Base-by-base conservation (phyloP, 768 basidiomycete species). In the Tulasnella sp. region DNA sequence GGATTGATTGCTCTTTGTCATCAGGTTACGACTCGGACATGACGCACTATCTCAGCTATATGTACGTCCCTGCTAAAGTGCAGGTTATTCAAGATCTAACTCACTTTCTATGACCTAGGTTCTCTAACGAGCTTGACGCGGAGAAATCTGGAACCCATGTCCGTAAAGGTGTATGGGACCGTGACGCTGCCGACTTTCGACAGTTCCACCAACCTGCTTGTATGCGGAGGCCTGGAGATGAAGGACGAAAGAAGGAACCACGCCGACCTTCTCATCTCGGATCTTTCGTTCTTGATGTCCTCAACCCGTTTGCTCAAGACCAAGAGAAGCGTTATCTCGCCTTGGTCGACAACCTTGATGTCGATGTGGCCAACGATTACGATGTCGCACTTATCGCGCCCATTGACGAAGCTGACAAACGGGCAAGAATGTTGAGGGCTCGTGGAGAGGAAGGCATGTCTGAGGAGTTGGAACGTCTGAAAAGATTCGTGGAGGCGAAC, bases 61-160 rank as follows among this genome's bases (percentile, higher is more conserved):
- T 84, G 84, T 85, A 67, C 76, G 83, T 68, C 7, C 16, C 36
- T 41, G 82, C 74, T 3, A 19, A n/a, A 35, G 47, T 22, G n/a
- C 62, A 22, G 7, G 32, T 26, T 26, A 67, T 69, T n/a, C 4
- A n/a, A 26, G 22, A 62, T 19, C 64, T 59, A 59, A 59, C 8
- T 22, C 26, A 8, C 11, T 11, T 29, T 29, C 32, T 6, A n/a
- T n/a, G n/a, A n/a, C 32, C 52, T 26, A 84, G 84, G 81, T 85
- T 86, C 77, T 80, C 84, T 73, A 83, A 82, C 47, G 80, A 86
- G 12, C 82, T 90, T 1, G 89, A 90, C 75, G 84, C 86, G 0
- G 75, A 84, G 8, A 90, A 90, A 75, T 87, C 86, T 8, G 89
- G 89, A 0, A 81, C 84, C 67, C 80, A 79, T 0, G 81, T 89